phyloP scores from a whole-genome alignment of 805 yeast species.

The Metschnikowia lachancei region DNA sequence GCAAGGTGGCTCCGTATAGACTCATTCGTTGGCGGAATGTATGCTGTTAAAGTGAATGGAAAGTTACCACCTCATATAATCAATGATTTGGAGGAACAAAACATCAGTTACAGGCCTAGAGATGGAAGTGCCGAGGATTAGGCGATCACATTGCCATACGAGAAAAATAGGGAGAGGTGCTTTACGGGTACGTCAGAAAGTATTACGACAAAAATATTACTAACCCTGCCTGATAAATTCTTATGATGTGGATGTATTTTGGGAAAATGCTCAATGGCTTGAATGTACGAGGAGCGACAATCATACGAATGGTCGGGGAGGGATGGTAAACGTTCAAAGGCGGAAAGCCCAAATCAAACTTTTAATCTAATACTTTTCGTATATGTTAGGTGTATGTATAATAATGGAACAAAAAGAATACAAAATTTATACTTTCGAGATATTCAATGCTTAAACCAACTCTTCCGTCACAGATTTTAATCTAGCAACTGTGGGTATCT shows the following conservation, averaged over 20 bases:
- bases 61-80: conserved; percentile 84
- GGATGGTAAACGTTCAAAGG: not conserved
- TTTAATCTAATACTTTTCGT: not conserved
- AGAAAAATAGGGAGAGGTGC: not conserved
- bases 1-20: conserved; percentile 94
- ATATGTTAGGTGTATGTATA: conserved; percentile 1
- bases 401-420: not conserved
- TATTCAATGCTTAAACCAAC: not conserved
- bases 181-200: not conserved
- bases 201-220: not conserved
- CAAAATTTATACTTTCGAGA: not conserved
- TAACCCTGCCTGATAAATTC: not conserved
- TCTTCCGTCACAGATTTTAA: conserved; percentile 23
- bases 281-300: not conserved
- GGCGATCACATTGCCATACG: not conserved
- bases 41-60: conserved; percentile 92
- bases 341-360: not conserved
- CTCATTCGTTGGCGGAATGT: conserved; percentile 81
- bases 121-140: conserved; percentile 81
- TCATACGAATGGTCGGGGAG: not conserved
- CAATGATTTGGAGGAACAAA: conserved; percentile 66
- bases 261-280: not conserved
- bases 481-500: conserved; percentile 34
- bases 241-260: not conserved
- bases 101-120: conserved; percentile 87